Evolutionary conservation across 345 rosid species (phyloP).

Genomic region (Microcos paniculata): DNA sequence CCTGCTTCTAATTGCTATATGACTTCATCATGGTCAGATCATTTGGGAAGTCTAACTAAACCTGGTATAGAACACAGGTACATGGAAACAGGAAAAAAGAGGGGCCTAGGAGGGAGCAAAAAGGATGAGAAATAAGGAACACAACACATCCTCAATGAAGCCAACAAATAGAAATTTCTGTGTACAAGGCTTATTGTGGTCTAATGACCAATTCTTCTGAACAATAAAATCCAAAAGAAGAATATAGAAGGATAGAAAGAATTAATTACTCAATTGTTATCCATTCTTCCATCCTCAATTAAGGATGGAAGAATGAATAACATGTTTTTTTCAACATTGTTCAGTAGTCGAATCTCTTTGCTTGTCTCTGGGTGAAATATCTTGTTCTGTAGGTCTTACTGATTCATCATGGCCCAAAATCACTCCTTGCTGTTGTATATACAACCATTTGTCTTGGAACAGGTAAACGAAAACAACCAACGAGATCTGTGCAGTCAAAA

Average conservation of each 20-base stretch:
- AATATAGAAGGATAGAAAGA: neutral
- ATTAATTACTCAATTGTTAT: neutral
- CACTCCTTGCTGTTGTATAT: constrained; percentile 47
- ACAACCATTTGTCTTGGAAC: constrained; percentile 61
- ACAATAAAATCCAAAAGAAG: neutral
- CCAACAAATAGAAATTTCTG: neutral
- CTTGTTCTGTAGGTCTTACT: constrained; percentile 19
- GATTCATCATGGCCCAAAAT: constrained; percentile 39
- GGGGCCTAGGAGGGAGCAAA: neutral
- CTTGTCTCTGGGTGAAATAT: constrained; percentile 15
- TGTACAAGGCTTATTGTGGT: neutral
- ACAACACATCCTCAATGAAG: neutral
- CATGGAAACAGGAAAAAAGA: neutral
- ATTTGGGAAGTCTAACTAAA: neutral
- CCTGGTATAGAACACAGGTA: neutral
- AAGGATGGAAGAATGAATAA: no score
- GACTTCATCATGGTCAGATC: neutral
- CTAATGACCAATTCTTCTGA: neutral
- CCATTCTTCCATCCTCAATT: no score
- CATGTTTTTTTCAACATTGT: constrained; percentile 20
- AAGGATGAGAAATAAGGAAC: neutral
- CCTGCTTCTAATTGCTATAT: neutral
- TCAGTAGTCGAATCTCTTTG: constrained; percentile 16
- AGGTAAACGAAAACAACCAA: constrained; percentile 43
- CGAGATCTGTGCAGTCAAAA: constrained; percentile 41